Percentiles rank a stretch among this genome's conserved stretches.
Conservation (phyloP, 306 rosid genomes). For the Pyrus pyrifolia region DNA sequence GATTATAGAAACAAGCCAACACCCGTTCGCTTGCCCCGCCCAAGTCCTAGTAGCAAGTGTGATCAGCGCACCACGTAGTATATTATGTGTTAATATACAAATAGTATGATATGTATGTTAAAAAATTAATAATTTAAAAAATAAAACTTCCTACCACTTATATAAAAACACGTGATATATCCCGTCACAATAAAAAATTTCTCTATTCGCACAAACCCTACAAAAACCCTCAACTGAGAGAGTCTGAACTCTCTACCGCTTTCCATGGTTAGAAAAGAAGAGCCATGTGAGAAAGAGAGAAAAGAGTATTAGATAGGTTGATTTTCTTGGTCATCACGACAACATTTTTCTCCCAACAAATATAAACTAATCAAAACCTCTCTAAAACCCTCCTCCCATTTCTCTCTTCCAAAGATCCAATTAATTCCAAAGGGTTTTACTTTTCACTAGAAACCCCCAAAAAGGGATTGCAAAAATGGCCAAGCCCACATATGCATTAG, state of each 20-base stretch:
- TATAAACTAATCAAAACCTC: background rate
- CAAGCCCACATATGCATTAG: slow-evolving; percentile 37
- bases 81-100: too few relatives aligned
- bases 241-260: background rate
- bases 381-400: background rate
- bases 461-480: slow-evolving; percentile 33
- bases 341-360: background rate
- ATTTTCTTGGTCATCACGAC: slow-evolving; percentile 7
- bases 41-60: background rate
- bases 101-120: too few relatives aligned
- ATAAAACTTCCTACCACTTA: too few relatives aligned
- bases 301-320: background rate
- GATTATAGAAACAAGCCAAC: background rate
- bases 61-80: too few relatives aligned
- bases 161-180: too few relatives aligned
- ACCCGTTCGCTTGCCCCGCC: background rate
- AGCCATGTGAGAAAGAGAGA: background rate
- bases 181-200: too few relatives aligned
- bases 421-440: background rate
- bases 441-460: background rate
- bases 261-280: background rate
- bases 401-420: background rate
- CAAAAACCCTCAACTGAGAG: slow-evolving; percentile 27
- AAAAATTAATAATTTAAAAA: too few relatives aligned
- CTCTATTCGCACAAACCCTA: slow-evolving; percentile 24